Evolutionary conservation across 2,329 filamentous ascomycete genomes (phyloP), one percentile per base, ranked within the genome.

Genomic region (Sordariomycetes sp.): DNA sequence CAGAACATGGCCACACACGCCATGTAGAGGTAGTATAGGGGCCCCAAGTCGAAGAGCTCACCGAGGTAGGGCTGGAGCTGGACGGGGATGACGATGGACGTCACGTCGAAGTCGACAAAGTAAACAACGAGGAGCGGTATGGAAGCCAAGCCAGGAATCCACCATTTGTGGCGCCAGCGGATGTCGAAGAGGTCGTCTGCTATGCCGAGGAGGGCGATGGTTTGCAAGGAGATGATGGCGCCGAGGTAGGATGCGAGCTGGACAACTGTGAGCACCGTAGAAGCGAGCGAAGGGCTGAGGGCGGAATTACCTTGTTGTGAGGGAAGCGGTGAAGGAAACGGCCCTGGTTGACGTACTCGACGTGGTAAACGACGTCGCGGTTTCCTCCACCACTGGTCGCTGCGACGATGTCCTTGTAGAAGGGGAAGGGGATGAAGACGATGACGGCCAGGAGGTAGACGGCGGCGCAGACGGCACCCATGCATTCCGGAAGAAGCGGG

Each of bases 101-200:
- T 98, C 42, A 98, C 90, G 43, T 87, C 90, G 57, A 96, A 98
- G 61, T 96, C 90, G 58, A 96, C 87, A 64, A 94, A 94, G 70
- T 98, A 98, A 47, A 98, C 83, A 42, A 94, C 85, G 9, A 98
- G 79, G 59, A 96, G 82, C 12, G 92, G 92, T 39, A 96, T 86
- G 30, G 86, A 82, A 37, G 88, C 88, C 47, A 98, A 83, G 38
- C 86, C 92, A 6, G 92, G 92, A 47, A 98, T 95, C 66, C 95
- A 84, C 62, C 95, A 87, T 66, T 98, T 98, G 71, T 98, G 90
- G 35, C 92, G 82, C 92, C 92, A 98, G 53, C 92, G 79, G 51
- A 98, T 94, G 58, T 98, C 92, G 60, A 98, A 94, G 33, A 95
- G 74, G 61, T 98, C 92, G 60, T 98, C 92, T 44, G 86, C 85